Evolutionary conservation across 257 asterid species (phyloP).

Genomic region (Salvia rosmarinus): DNA sequence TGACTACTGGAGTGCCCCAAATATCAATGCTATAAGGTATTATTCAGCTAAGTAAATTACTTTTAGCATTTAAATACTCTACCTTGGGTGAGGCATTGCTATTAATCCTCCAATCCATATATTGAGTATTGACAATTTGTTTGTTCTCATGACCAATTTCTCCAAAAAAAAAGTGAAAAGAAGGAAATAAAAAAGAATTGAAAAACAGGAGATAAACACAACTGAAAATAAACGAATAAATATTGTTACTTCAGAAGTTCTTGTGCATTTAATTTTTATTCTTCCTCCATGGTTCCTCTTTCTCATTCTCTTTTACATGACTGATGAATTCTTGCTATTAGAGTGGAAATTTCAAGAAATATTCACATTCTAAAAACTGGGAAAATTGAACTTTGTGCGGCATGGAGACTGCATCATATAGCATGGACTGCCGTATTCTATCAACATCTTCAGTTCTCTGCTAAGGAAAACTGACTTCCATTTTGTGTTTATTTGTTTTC

Average conservation of each 20-base stretch:
- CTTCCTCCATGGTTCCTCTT: not conserved
- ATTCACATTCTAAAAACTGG: slow-evolving; percentile 1
- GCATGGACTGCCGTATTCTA: not conserved
- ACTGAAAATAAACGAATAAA: not conserved
- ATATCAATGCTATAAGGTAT: not conserved
- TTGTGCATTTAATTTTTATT: not conserved
- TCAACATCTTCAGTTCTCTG: slow-evolving; percentile 11
- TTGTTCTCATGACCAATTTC: not conserved
- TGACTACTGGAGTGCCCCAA: not conserved
- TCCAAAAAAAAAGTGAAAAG: not conserved
- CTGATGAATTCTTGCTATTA: slow-evolving; percentile 3
- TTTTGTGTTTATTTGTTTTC: slow-evolving; percentile 9
- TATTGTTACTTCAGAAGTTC: not conserved
- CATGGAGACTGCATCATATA: not conserved
- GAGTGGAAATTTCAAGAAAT: not conserved
- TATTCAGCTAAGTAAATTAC: not conserved
- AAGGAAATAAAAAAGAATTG: too few relatives aligned
- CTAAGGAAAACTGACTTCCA: not conserved
- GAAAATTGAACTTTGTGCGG: not conserved
- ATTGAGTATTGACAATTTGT: slow-evolving; percentile 1
- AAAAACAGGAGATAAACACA: not conserved
- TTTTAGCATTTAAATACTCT: slow-evolving; percentile 5
- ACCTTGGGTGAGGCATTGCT: slow-evolving; percentile 20
- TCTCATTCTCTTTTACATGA: not conserved
- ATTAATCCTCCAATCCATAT: not conserved